Conservation (phyloP, 2,329 filamentous ascomycete genomes). For the Beauveria australis region DNA sequence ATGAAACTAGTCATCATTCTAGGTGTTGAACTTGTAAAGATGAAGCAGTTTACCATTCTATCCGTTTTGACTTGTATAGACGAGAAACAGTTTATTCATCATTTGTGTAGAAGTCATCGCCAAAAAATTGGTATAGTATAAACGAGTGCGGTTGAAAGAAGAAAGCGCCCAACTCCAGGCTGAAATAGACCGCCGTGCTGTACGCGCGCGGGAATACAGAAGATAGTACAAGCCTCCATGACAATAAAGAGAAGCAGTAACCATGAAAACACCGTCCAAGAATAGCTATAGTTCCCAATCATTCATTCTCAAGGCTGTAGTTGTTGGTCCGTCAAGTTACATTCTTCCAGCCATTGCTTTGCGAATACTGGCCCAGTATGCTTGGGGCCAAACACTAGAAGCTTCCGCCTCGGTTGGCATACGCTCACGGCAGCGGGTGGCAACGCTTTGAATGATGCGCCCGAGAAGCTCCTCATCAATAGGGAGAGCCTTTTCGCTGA, state of each 20-base stretch:
- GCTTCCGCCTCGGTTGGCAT: slow-evolving; percentile 52
- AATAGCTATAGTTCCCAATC: slow-evolving; percentile 4
- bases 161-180: slow-evolving; percentile 23
- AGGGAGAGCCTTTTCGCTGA: slow-evolving; percentile 45
- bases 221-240: slow-evolving; percentile 14
- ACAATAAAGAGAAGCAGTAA: neutral
- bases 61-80: neutral
- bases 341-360: slow-evolving; percentile 36
- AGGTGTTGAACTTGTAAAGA: neutral
- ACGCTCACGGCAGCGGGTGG: slow-evolving; percentile 47
- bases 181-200: slow-evolving; percentile 19
- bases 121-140: slow-evolving; percentile 14
- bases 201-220: slow-evolving; percentile 14
- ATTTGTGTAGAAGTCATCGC: slow-evolving; percentile 2
- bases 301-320: neutral
- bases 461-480: slow-evolving; percentile 55
- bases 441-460: slow-evolving; percentile 55
- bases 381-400: slow-evolving; percentile 47
- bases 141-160: slow-evolving; percentile 14
- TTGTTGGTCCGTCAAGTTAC: slow-evolving; percentile 12
- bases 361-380: slow-evolving; percentile 52
- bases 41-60: neutral
- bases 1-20: neutral
- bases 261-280: neutral
- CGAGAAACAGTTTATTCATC: neutral